Percentiles rank a stretch among this genome's conserved stretches.
These are phyloP conservation scores for Phragmites australis DNA, from an alignment of 176 grass and related monocot species.

Conservation along the genomic window DNA sequence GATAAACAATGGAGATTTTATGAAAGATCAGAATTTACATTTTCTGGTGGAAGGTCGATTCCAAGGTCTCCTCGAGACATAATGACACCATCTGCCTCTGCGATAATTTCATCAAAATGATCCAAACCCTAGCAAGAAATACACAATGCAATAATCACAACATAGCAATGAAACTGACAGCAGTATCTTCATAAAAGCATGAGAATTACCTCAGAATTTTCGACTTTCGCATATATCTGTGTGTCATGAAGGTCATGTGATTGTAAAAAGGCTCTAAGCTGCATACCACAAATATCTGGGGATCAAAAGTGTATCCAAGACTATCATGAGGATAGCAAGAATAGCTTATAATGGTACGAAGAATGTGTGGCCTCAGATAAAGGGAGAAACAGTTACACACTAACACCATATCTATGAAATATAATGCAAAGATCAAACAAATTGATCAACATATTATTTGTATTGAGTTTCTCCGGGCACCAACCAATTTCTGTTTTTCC, in stretches of 20 bases:
- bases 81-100: conserved; percentile 90
- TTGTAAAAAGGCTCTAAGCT: conserved; percentile 86
- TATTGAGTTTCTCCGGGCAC: too few relatives aligned
- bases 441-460: neutral
- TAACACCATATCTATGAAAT: neutral
- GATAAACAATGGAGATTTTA: neutral
- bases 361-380: neutral
- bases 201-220: conserved; percentile 73
- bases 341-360: neutral
- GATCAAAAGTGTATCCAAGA: conserved; percentile 22
- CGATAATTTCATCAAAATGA: conserved; percentile 95
- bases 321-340: conserved; percentile 7
- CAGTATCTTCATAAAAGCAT: neutral
- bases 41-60: conserved; percentile 94
- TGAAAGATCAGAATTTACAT: conserved; percentile 47
- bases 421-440: conserved; percentile 4
- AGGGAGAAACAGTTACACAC: neutral
- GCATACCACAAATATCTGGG: conserved; percentile 39
- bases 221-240: conserved; percentile 92
- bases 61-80: conserved; percentile 82
- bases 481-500: conserved; percentile 3
- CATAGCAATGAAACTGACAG: conserved; percentile 14
- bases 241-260: conserved; percentile 70
- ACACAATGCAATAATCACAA: conserved; percentile 22
- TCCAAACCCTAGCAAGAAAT: conserved; percentile 76